Evolutionary conservation across 306 rosid genomes (phyloP), one percentile per base, ranked within the genome.

Genomic region (Quercus ilex): DNA sequence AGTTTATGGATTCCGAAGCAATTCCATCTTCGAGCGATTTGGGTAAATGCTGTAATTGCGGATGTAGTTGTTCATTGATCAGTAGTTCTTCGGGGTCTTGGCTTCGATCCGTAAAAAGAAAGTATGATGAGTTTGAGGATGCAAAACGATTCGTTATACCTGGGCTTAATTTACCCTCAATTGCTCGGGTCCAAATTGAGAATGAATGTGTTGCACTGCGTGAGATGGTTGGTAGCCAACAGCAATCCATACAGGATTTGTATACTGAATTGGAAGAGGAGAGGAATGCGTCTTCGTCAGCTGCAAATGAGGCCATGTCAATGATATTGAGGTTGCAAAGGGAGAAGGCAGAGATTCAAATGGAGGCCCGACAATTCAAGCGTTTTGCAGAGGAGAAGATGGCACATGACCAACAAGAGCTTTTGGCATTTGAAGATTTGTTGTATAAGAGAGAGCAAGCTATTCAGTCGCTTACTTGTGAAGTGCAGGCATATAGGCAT

Each of bases 351-450:
- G 99, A 96, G 80, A 69, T 90, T 74, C 99, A 93, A 82, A 90
- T 96, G 99, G 99, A 96, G 86, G 89, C 98, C 23, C 89, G 99
- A 23, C 99, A 96, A 68, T 96, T 93, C 87, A 96, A 96, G 87
- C 86, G 96, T 49, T 93, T 88, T 73, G 91, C 89, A 0, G 96
- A 96, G 90, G 99, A 96, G 87, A 96, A 91, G 87, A 91, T 93
- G 96, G 80, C 83, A 8, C 99, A 96, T 60, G 98, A 96, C 38
- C 98, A 86, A 78, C 92, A 90, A 71, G 98, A 93, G 86, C 75
- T 93, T 83, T 73, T 78, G 77, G 89, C 88, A 55, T 78, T 89
- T 79, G 98, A 96, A 70, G 99, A 96, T 84, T 81, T 96, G 75
- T 79, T 93, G 87, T 93, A 96, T 56, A 96, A 96, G 88, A 91